phyloP scores from a whole-genome alignment of 2,329 filamentous ascomycete species.

The Venturia carpophila region DNA sequence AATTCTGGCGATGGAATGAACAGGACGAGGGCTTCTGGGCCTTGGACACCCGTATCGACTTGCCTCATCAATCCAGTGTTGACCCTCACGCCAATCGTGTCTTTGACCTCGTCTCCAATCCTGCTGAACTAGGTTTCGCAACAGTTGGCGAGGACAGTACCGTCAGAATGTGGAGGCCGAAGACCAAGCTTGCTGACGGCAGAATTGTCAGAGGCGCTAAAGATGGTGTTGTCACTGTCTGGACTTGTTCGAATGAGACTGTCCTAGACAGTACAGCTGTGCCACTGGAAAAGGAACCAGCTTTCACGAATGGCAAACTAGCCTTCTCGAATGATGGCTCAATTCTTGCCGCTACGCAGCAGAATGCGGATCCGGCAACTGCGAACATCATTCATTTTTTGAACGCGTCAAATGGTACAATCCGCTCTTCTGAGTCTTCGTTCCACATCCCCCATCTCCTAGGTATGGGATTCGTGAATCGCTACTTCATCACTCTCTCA shows the following conservation, averaged over 20 bases:
- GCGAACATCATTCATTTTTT: conserved; percentile 65
- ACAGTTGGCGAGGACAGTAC: conserved; percentile 75
- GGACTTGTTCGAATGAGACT: conserved; percentile 23
- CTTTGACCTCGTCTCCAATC: conserved; percentile 65
- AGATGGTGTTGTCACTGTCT: conserved; percentile 58
- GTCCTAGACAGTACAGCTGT: conserved; percentile 21
- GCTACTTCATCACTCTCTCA: conserved; percentile 68
- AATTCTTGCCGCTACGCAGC: conserved; percentile 57
- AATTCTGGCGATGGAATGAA: conserved; percentile 73
- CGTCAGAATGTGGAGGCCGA: conserved; percentile 75
- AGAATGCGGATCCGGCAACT: conserved; percentile 30
- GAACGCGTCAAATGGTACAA: conserved; percentile 58
- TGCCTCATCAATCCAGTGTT: conserved; percentile 58
- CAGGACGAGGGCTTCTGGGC: conserved; percentile 53
- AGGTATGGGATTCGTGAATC: conserved; percentile 62
- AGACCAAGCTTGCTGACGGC: conserved; percentile 59
- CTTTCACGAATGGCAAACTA: conserved; percentile 53
- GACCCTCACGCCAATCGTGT: conserved; percentile 47
- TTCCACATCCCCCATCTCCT: conserved; percentile 59
- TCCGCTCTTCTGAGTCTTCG: conserved; percentile 60
- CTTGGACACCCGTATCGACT: conserved; percentile 74
- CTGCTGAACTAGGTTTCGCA: conserved; percentile 63
- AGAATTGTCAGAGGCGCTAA: conserved; percentile 52
- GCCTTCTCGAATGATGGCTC: conserved; percentile 80
- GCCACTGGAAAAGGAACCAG: conserved; percentile 23